Conservation (phyloP, 306 rosid genomes). For the Quercus wislizeni region DNA sequence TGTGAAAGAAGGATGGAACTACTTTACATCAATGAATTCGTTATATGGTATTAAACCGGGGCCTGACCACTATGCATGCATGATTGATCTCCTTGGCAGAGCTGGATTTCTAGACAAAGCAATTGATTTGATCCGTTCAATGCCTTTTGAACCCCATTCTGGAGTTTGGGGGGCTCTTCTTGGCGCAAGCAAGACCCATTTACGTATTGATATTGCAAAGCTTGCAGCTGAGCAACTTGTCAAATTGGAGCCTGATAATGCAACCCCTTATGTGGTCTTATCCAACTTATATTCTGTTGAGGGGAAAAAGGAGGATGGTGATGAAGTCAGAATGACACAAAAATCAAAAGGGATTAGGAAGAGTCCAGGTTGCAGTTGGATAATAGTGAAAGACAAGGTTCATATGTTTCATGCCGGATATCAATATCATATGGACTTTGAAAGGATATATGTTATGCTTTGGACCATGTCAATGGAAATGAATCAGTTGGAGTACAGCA, state of each 20-base stretch:
- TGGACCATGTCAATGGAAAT: constrained; percentile 39
- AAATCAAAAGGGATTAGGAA: constrained; percentile 55
- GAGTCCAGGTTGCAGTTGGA: constrained; percentile 87
- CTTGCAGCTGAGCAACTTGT: constrained; percentile 59
- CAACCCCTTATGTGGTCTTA: constrained; percentile 74
- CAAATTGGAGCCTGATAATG: constrained; percentile 65
- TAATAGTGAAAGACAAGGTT: constrained; percentile 44
- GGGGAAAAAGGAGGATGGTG: constrained; percentile 51
- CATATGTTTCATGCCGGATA: constrained; percentile 63
- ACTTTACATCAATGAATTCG: constrained; percentile 53
- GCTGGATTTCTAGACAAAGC: constrained; percentile 78
- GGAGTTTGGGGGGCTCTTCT: constrained; percentile 91
- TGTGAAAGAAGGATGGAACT: constrained; percentile 57
- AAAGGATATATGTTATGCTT: constrained; percentile 32
- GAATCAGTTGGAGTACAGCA: constrained; percentile 17
- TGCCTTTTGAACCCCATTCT: constrained; percentile 66
- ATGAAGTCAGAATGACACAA: constrained; percentile 43
- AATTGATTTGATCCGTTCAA: constrained; percentile 50
- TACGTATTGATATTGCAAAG: constrained; percentile 64
- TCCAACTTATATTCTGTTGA: constrained; percentile 52
- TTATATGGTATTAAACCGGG: constrained; percentile 54
- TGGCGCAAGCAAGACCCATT: constrained; percentile 61
- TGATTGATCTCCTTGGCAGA: constrained; percentile 79
- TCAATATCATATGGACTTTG: constrained; percentile 39
- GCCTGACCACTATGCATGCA: constrained; percentile 73